Evolutionary conservation across 768 basidiomycete genomes (phyloP).

Genomic region (Agaricus subrufescens): DNA sequence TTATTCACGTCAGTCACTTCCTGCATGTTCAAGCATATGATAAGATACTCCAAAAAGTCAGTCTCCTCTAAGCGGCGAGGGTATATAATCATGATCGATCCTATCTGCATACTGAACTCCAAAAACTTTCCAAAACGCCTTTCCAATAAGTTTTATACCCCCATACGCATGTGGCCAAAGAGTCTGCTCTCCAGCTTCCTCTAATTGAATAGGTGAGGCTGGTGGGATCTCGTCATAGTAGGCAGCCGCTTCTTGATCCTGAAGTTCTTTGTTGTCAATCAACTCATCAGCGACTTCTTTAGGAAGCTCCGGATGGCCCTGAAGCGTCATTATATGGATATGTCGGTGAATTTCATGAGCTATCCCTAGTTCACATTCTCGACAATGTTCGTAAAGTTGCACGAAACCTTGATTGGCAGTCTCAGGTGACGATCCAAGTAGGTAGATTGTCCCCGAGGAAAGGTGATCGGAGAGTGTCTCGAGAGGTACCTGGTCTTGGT

Average conservation of each 20-base stretch:
- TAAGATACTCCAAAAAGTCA: too few species aligned
- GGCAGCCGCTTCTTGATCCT: slow-evolving; percentile 27
- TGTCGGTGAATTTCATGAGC: slow-evolving; percentile 40
- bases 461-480: slow-evolving; percentile 30
- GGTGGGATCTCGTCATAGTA: not conserved
- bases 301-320: slow-evolving; percentile 79
- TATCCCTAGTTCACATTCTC: slow-evolving; percentile 19
- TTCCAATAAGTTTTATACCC: slow-evolving; percentile 34
- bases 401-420: slow-evolving; percentile 75
- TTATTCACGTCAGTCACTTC: too few species aligned
- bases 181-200: slow-evolving; percentile 11
- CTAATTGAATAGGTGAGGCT: not conserved
- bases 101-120: slow-evolving; percentile 21
- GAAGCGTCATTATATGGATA: slow-evolving; percentile 55
- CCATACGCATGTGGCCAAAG: slow-evolving; percentile 29
- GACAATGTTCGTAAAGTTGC: slow-evolving; percentile 23
- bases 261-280: slow-evolving; percentile 36
- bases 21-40: too few species aligned
- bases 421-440: slow-evolving; percentile 57
- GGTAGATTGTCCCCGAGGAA: slow-evolving; percentile 31
- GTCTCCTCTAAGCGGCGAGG: too few species aligned
- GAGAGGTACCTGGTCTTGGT: slow-evolving; percentile 78
- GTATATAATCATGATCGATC: too few species aligned
- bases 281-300: slow-evolving; percentile 52
- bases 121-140: slow-evolving; percentile 38